These are phyloP conservation scores for Trichoderma virens DNA, from an alignment of 495 filamentous ascomycete species.

Conservation along the genomic window DNA sequence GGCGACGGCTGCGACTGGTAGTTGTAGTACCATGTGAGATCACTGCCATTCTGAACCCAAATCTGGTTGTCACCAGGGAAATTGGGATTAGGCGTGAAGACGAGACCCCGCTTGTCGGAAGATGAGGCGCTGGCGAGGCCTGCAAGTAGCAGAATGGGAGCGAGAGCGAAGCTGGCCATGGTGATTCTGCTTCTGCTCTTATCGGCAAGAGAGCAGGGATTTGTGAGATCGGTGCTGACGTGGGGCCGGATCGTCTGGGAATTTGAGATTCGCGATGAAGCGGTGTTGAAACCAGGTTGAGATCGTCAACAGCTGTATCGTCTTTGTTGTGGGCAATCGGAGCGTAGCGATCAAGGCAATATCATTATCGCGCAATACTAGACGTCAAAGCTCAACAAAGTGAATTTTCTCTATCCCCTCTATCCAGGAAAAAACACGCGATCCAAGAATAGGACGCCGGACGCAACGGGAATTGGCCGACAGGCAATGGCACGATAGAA, in stretches of 20 bases:
- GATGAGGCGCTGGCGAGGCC: slow-evolving; percentile 6
- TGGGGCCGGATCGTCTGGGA: not conserved
- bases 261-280: not conserved
- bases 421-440: not conserved
- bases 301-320: not conserved
- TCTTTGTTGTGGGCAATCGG: not conserved
- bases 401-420: not conserved
- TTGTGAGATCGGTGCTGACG: not conserved
- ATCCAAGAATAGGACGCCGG: not conserved
- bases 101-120: slow-evolving; percentile 51
- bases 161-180: not conserved
- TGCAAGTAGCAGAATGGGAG: not conserved
- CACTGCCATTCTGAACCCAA: slow-evolving; percentile 35
- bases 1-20: slow-evolving; percentile 41
- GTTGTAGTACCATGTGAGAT: slow-evolving; percentile 67
- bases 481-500: not conserved
- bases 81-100: slow-evolving; percentile 38
- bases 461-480: not conserved
- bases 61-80: slow-evolving; percentile 43
- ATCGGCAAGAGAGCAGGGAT: not conserved
- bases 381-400: not conserved
- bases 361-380: not conserved
- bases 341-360: not conserved
- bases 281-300: not conserved
- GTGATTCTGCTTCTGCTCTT: not conserved